A percentile compares a stretch with the other conserved stretches of the same genome.
phyloP scores from a whole-genome alignment of 2,329 filamentous ascomycete genomes.

The Penicillium sp. region DNA sequence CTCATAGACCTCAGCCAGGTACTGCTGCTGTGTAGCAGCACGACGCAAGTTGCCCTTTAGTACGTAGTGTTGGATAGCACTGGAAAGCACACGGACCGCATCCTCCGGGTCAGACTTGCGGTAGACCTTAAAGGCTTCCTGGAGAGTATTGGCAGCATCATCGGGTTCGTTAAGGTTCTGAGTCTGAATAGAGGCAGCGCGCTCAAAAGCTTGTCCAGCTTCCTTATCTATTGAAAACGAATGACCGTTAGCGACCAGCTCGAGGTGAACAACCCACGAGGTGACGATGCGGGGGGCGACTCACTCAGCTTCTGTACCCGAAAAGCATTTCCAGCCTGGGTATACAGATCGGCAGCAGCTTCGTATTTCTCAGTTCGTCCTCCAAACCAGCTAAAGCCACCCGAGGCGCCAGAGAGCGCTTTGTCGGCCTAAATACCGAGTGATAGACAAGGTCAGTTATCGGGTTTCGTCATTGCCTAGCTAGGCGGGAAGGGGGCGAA shows the following conservation, averaged over 20 bases:
- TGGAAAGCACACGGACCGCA: slow-evolving; percentile 75
- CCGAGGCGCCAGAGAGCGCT: slow-evolving; percentile 67
- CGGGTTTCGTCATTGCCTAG: slow-evolving; percentile 25
- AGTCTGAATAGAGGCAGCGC: slow-evolving; percentile 77
- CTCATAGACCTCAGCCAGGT: slow-evolving; percentile 83
- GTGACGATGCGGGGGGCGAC: slow-evolving; percentile 14
- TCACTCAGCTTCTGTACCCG: slow-evolving; percentile 80
- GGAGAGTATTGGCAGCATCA: slow-evolving; percentile 83
- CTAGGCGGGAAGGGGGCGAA: slow-evolving; percentile 4
- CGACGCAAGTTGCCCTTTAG: slow-evolving; percentile 86
- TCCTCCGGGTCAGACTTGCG: slow-evolving; percentile 80
- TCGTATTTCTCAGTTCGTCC: slow-evolving; percentile 86
- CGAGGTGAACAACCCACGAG: not conserved
- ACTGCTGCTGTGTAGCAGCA: slow-evolving; percentile 88
- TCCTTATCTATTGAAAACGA: slow-evolving; percentile 63
- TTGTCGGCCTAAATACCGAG: slow-evolving; percentile 73
- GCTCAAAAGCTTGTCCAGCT: slow-evolving; percentile 82
- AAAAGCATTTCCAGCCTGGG: slow-evolving; percentile 88
- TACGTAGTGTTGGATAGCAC: slow-evolving; percentile 83
- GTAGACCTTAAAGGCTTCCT: slow-evolving; percentile 95
- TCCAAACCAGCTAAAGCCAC: slow-evolving; percentile 88
- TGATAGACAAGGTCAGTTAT: slow-evolving; percentile 28
- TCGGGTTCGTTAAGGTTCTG: slow-evolving; percentile 85
- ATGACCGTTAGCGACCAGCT: not conserved
- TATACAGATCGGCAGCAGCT: slow-evolving; percentile 82